These are phyloP conservation scores for Calonectria ilicicola DNA, from an alignment of 2,329 filamentous ascomycete species.

Conservation along the genomic window DNA sequence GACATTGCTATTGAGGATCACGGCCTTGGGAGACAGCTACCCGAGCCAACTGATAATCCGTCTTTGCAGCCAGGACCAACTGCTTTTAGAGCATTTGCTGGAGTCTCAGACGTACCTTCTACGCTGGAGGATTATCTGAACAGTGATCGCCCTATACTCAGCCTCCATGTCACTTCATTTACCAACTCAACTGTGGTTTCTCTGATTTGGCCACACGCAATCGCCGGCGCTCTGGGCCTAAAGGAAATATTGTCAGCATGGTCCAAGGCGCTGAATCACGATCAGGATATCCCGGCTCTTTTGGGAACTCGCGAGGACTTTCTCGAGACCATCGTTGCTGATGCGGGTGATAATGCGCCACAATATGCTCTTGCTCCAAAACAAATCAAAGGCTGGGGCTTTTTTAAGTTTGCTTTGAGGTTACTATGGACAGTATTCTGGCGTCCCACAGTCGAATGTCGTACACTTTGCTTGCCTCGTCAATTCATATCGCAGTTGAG, in stretches of 20 bases:
- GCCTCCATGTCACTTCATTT: conserved; percentile 61
- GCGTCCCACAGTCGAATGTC: neutral
- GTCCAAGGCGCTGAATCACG: neutral
- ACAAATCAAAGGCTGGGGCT: neutral
- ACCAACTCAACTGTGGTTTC: conserved; percentile 59
- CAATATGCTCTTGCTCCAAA: neutral
- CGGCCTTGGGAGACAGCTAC: conserved; percentile 51
- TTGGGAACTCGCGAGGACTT: neutral
- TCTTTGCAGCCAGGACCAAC: conserved; percentile 29
- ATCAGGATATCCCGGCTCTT: neutral
- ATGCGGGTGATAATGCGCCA: no score
- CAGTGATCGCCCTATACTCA: conserved; percentile 58
- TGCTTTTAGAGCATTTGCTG: conserved; percentile 32
- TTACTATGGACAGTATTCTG: neutral
- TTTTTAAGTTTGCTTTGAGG: neutral
- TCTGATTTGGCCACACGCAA: conserved; percentile 57
- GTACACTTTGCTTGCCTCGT: neutral
- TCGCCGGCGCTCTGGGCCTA: conserved; percentile 3
- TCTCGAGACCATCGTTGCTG: neutral
- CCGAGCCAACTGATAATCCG: conserved; percentile 37
- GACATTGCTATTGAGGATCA: conserved; percentile 53
- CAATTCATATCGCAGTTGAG: neutral
- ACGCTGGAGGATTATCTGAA: conserved; percentile 55
- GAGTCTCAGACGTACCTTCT: conserved; percentile 23
- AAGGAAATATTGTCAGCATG: neutral